These are phyloP conservation scores for Thoreauomyces humboldtii DNA, from an alignment of 192 early-diverging fungal genomes.

Conservation along the genomic window DNA sequence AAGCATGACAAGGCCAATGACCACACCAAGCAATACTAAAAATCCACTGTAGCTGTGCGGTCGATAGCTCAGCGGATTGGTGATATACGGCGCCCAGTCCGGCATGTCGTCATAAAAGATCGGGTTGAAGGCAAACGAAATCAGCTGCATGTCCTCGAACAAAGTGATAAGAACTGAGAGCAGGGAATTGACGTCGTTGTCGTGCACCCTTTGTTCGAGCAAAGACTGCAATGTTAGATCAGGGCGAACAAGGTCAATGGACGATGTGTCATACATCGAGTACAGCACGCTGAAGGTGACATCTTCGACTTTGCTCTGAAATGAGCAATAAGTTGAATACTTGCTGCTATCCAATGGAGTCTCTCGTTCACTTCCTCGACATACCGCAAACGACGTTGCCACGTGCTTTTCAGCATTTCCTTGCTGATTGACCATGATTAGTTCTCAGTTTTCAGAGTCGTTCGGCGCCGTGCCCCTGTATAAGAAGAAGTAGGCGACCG, in stretches of 20 bases:
- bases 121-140: conserved; percentile 15
- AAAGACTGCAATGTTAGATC: too few relatives aligned
- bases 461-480: too few relatives aligned
- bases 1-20: conserved; percentile 14
- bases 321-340: too few relatives aligned
- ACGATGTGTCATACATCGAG: conserved; percentile 19
- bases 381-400: background rate
- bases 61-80: conserved; percentile 29
- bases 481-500: too few relatives aligned
- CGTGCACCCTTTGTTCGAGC: too few relatives aligned
- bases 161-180: conserved; percentile 10
- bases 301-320: conserved; percentile 8
- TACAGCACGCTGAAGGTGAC: conserved; percentile 24
- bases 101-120: conserved; percentile 23
- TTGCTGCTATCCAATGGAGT: too few relatives aligned
- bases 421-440: too few relatives aligned
- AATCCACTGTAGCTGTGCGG: background rate
- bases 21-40: conserved; percentile 20
- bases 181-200: conserved; percentile 3
- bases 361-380: too few relatives aligned
- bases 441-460: too few relatives aligned
- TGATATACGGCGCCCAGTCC: conserved; percentile 22
- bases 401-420: background rate
- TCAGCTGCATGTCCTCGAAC: conserved; percentile 28
- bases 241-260: too few relatives aligned